These are phyloP conservation scores for Comarum palustre DNA, from an alignment of 306 rosid genomes.

Conservation along the genomic window DNA sequence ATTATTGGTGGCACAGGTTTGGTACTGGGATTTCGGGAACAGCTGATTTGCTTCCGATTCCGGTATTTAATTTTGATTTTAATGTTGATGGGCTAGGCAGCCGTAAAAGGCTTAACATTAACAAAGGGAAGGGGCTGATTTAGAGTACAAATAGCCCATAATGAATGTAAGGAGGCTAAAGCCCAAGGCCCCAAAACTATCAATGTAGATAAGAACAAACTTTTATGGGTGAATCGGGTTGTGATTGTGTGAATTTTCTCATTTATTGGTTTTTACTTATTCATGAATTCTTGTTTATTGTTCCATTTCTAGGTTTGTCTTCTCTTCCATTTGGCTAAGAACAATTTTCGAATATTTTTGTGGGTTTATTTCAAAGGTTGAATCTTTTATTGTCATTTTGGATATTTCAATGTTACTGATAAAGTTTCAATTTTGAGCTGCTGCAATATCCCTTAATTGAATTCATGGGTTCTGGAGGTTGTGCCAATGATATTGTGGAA, in stretches of 20 bases:
- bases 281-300: not conserved
- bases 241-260: not conserved
- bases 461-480: conserved; percentile 44
- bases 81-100: not conserved
- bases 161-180: not conserved
- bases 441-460: not conserved
- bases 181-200: not conserved
- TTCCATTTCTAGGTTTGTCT: not conserved
- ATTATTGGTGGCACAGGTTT: no score
- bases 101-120: not conserved
- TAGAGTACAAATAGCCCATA: not conserved
- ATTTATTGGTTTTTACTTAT: not conserved
- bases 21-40: no score
- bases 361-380: not conserved
- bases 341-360: not conserved
- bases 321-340: not conserved
- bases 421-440: conserved; percentile 9
- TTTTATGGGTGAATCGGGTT: not conserved
- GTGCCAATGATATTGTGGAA: conserved; percentile 21
- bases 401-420: not conserved
- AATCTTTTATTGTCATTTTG: not conserved
- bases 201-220: not conserved
- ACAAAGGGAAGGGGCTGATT: not conserved
- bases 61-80: not conserved
- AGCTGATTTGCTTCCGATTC: no score